Evolutionary conservation across 176 grass and related monocot genomes (phyloP).

Genomic region (Eleusine indica): DNA sequence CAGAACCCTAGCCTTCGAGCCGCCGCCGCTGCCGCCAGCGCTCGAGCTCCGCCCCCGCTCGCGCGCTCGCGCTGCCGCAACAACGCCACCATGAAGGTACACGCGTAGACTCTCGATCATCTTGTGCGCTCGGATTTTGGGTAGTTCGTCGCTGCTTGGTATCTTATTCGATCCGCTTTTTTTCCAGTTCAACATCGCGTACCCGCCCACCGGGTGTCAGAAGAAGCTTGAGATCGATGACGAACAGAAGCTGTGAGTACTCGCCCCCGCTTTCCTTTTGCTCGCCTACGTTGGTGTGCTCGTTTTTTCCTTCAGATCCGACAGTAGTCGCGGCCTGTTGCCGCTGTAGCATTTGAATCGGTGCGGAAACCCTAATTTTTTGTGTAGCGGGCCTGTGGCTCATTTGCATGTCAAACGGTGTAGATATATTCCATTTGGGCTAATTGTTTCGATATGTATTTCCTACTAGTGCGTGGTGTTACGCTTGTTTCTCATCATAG

Average conservation of each 20-base stretch:
- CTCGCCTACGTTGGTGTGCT: too few species aligned
- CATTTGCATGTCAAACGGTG: neutral
- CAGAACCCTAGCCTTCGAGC: constrained; percentile 54
- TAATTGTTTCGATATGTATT: neutral
- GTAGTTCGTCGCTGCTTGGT: neutral
- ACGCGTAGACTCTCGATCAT: neutral
- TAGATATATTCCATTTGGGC: neutral
- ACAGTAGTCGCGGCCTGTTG: neutral
- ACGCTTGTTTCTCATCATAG: neutral
- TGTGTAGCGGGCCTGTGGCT: neutral
- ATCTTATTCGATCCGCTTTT: neutral
- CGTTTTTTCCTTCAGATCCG: neutral
- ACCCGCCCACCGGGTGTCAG: constrained; percentile 85
- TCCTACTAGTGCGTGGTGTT: neutral
- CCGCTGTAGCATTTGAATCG: too few species aligned
- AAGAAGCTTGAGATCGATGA: constrained; percentile 92
- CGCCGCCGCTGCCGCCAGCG: constrained; percentile 26
- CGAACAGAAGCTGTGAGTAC: constrained; percentile 87
- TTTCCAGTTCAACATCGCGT: constrained; percentile 80
- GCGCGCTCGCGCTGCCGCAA: constrained; percentile 12
- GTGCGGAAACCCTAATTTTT: neutral
- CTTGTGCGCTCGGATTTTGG: neutral
- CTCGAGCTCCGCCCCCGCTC: constrained; percentile 17
- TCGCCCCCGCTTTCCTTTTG: neutral
- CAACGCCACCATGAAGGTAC: constrained; percentile 59